phyloP scores from a whole-genome alignment of 1,284 basidiomycete genomes.

The Kwoniella shivajii region DNA sequence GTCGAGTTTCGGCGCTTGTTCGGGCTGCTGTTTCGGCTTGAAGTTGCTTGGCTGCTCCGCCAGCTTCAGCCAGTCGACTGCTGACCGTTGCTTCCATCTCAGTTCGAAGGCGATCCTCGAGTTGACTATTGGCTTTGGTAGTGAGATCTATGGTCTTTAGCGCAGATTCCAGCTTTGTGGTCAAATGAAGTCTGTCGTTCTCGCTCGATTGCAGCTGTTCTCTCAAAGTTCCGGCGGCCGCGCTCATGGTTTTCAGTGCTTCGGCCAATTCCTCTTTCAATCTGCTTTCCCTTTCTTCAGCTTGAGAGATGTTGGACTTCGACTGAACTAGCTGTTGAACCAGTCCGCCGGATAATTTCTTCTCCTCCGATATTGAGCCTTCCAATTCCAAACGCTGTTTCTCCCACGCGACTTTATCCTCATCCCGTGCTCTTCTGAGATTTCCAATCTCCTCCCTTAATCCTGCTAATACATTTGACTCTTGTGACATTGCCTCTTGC shows the following conservation, averaged over 20 bases:
- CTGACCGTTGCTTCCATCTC: conserved; percentile 5
- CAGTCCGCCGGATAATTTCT: neutral
- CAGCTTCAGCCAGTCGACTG: conserved; percentile 3
- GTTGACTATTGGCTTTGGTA: conserved; percentile 6
- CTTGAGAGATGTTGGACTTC: neutral
- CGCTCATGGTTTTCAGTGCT: conserved; percentile 5
- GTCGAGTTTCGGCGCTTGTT: neutral
- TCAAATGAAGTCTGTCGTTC: too few species aligned
- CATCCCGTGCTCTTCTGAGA: conserved; percentile 16
- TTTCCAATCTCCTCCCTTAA: conserved; percentile 30
- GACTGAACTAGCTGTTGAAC: neutral
- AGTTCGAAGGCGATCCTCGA: conserved; percentile 7
- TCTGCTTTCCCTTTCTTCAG: conserved; percentile 7
- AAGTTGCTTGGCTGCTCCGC: conserved; percentile 10
- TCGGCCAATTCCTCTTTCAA: conserved; percentile 11
- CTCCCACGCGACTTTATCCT: conserved; percentile 8
- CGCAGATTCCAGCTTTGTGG: too few species aligned
- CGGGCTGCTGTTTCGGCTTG: conserved; percentile 12
- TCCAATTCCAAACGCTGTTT: conserved; percentile 7
- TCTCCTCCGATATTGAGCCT: neutral
- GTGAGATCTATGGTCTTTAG: conserved; percentile 1
- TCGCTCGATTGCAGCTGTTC: too few species aligned
- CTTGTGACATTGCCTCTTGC: conserved; percentile 28
- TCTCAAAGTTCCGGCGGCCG: too few species aligned
- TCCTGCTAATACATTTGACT: conserved; percentile 28